phyloP scores from a whole-genome alignment of 2,329 filamentous ascomycete species.

The Metarhizium anisopliae region DNA sequence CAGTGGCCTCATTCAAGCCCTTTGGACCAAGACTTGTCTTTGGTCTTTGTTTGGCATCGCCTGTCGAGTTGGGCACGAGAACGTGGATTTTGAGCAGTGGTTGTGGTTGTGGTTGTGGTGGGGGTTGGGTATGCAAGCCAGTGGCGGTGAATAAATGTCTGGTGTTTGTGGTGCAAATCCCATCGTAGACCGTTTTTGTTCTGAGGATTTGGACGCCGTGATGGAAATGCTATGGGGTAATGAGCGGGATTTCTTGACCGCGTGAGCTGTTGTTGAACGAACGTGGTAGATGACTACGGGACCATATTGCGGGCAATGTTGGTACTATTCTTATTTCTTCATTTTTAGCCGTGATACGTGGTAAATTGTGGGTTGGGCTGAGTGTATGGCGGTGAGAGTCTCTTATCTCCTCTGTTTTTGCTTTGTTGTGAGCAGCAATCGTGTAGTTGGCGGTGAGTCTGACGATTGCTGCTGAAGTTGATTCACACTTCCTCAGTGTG shows the following conservation, averaged over 20 bases:
- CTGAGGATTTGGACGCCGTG: neutral
- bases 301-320: neutral
- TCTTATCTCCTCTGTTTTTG: neutral
- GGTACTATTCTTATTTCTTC: neutral
- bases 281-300: neutral
- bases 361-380: neutral
- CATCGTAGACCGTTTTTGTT: neutral
- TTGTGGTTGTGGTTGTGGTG: neutral
- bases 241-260: neutral
- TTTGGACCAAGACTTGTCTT: neutral
- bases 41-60: neutral
- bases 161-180: neutral
- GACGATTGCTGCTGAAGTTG: too few species aligned
- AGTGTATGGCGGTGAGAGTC: neutral
- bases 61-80: neutral
- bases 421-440: neutral
- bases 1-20: neutral
- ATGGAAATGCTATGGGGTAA: neutral
- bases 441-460: too few species aligned
- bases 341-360: neutral
- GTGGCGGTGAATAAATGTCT: neutral
- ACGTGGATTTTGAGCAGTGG: neutral
- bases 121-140: neutral
- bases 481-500: too few species aligned
- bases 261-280: neutral